Evolutionary conservation across 257 asterid species (phyloP).

Genomic region (Capsicum pubescens): DNA sequence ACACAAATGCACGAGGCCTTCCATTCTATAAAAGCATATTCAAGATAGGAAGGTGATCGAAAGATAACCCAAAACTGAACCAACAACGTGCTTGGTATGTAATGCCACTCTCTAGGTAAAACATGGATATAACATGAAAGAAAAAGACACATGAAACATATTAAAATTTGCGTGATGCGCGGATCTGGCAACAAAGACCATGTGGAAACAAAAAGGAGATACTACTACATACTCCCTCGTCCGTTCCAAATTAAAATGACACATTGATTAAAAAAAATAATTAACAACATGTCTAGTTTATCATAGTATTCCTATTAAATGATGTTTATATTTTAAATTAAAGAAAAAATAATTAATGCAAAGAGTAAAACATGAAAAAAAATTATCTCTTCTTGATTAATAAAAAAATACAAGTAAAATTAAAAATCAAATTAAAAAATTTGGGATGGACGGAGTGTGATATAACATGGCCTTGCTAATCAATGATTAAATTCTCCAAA

Average conservation of each 20-base stretch:
- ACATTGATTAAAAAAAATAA: too few species aligned
- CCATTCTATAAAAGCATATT: background rate
- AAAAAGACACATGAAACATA: slow-evolving; percentile 38
- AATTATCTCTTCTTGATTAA: too few species aligned
- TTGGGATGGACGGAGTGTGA: background rate
- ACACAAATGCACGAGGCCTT: background rate
- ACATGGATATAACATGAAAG: slow-evolving; percentile 35
- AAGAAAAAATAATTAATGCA: too few species aligned
- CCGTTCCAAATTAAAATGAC: too few species aligned
- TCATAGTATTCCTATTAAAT: too few species aligned
- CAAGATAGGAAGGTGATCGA: slow-evolving; percentile 3
- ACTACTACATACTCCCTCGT: background rate
- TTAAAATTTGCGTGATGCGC: slow-evolving; percentile 38
- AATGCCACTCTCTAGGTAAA: slow-evolving; percentile 23
- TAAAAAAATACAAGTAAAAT: too few species aligned
- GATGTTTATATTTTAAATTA: too few species aligned
- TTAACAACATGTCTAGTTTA: too few species aligned
- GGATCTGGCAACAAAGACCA: slow-evolving; percentile 61
- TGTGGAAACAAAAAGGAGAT: slow-evolving; percentile 46
- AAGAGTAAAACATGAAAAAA: too few species aligned
- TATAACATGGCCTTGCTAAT: slow-evolving; percentile 21
- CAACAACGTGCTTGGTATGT: slow-evolving; percentile 4
- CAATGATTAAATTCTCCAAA: slow-evolving; percentile 24
- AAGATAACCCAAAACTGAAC: slow-evolving; percentile 31
- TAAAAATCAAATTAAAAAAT: too few species aligned